Conservation (phyloP, 2,329 filamentous ascomycete species). For the Huntiella bhutanensis region DNA sequence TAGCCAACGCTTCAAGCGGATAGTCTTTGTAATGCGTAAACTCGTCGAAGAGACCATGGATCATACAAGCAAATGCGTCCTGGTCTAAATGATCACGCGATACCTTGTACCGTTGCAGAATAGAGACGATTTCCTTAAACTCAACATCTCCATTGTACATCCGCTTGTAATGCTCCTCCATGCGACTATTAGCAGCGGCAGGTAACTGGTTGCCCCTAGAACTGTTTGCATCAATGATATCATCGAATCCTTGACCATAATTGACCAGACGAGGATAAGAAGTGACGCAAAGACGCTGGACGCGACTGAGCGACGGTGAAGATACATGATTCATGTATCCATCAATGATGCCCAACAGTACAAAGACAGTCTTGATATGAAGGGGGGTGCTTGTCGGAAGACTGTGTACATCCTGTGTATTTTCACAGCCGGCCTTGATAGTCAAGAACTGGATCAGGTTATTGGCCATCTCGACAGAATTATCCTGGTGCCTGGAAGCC, state of each 20-base stretch:
- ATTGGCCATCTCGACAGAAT: slow-evolving; percentile 46
- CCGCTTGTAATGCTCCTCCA: slow-evolving; percentile 95
- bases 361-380: slow-evolving; percentile 67
- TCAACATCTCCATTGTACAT: slow-evolving; percentile 91
- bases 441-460: slow-evolving; percentile 63
- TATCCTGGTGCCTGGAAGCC: slow-evolving; percentile 52
- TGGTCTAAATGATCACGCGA: slow-evolving; percentile 72
- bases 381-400: slow-evolving; percentile 43
- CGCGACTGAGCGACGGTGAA: slow-evolving; percentile 50
- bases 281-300: slow-evolving; percentile 78
- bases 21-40: slow-evolving; percentile 92
- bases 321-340: slow-evolving; percentile 42
- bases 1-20: slow-evolving; percentile 85
- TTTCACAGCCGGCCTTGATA: slow-evolving; percentile 68
- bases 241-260: slow-evolving; percentile 81
- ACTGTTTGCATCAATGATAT: slow-evolving; percentile 74
- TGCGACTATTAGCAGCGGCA: slow-evolving; percentile 61
- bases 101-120: slow-evolving; percentile 71
- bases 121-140: slow-evolving; percentile 67
- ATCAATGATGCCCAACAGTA: slow-evolving; percentile 60
- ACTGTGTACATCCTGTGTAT: neutral
- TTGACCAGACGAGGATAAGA: slow-evolving; percentile 91
- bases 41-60: slow-evolving; percentile 92
- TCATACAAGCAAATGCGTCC: slow-evolving; percentile 96
- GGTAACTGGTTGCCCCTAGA: slow-evolving; percentile 66